These are phyloP conservation scores for Funneliformis mosseae DNA, from an alignment of 192 early-diverging fungal species.

Conservation along the genomic window DNA sequence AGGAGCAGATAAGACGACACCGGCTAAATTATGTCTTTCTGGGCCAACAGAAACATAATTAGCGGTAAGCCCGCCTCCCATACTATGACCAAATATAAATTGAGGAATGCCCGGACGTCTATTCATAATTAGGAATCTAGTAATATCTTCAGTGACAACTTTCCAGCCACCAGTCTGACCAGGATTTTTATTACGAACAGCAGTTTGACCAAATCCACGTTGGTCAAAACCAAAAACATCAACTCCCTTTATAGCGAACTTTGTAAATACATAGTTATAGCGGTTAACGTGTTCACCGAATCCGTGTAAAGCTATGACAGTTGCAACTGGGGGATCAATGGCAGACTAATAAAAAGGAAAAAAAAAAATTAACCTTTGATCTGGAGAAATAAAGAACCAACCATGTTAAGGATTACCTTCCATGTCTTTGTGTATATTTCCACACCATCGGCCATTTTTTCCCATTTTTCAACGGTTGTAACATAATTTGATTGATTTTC, in stretches of 20 bases:
- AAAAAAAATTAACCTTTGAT: background rate
- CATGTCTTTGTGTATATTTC: background rate
- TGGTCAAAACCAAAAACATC: constrained; percentile 63
- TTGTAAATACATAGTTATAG: constrained; percentile 60
- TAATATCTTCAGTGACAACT: constrained; percentile 53
- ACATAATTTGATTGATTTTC: too few relatives aligned
- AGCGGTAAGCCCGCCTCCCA: constrained; percentile 7
- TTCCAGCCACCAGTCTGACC: constrained; percentile 54
- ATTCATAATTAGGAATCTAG: constrained; percentile 41
- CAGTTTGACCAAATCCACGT: constrained; percentile 69
- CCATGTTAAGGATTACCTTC: background rate
- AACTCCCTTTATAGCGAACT: constrained; percentile 58
- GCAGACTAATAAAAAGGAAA: background rate
- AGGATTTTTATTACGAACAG: constrained; percentile 37
- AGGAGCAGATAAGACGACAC: background rate
- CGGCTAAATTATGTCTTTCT: background rate
- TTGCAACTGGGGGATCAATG: constrained; percentile 37
- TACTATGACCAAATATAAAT: constrained; percentile 58
- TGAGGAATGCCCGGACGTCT: constrained; percentile 47
- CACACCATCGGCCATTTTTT: background rate
- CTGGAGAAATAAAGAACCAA: too few relatives aligned
- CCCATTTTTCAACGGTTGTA: background rate
- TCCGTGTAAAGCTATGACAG: constrained; percentile 54
- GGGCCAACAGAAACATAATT: background rate
- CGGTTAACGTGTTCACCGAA: constrained; percentile 58